Base-by-base conservation (phyloP, 2,329 filamentous ascomycete species). In the Arthrobotrys sphaeroides region DNA sequence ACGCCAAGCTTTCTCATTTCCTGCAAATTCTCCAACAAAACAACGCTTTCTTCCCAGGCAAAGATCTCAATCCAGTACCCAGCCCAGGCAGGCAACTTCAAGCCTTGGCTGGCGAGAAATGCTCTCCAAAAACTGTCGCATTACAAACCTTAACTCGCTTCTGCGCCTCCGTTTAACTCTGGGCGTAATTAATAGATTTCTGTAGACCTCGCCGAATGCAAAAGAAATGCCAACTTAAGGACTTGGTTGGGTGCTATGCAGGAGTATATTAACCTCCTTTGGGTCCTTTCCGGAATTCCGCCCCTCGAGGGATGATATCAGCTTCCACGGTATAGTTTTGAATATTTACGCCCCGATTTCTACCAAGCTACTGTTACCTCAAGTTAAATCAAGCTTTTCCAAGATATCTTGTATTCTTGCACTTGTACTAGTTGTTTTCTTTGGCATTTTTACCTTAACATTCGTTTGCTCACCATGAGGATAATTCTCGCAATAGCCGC, bases 31-130 rank as follows among this genome's bases (percentile, higher is more conserved):
- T 55, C 40, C 43, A 45, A 22, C 28, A 18, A 24, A 68, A 68
- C 64, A 68, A 28, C 42, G 22, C 62, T 65, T 67, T 59, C 62
- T 38, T 59, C 51, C 64, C 40, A 60, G 62, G 64, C 51, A 60
- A 45, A 16, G 18, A 13, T 22, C n/a, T 26, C 40, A 5, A 24
- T 60, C 55, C 7, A 33, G 28, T 33, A n/a, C n/a, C n/a, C n/a
- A n/a, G 5, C 28, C 10, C 28, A 57, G 61, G 61, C 61, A 66
- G 61, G 57, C 62, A 65, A 18, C 26, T 18, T 31, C 28, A 36
- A 33, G 38, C 28, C 59, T 36, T 49, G 42, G 42, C 59, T 31
- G 16, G 26, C 16, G 12, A 55, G n/a, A 55, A 38, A 55, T 38
- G 31, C 16, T 1, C 51, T 55, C 51, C 20, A 16, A 55, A 55